Evolutionary conservation across 2,329 filamentous ascomycete species (phyloP), one percentile per base, ranked within the genome.

Genomic region (Arthrinium phaeospermum): DNA sequence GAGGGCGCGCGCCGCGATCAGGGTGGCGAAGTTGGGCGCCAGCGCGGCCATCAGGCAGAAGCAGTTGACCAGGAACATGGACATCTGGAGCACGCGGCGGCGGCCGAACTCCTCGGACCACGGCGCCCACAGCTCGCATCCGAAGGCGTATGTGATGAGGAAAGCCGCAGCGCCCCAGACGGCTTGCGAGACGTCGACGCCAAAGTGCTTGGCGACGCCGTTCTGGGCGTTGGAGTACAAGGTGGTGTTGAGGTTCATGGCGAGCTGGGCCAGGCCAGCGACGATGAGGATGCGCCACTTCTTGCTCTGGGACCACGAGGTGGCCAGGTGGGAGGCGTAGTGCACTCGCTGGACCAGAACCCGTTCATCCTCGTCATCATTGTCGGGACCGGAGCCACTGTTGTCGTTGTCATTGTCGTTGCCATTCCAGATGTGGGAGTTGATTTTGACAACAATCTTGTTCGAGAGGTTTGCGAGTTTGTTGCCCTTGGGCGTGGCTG

Each of bases 101-200:
- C 94, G 89, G n/a, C 94, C 94, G 68, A 94, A 86, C 78, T 96
- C 94, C 80, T 96, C 94, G 64, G 89, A 92, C 92, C 93, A 96
- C 0, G 93, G 93, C 0, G 94, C 93, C 93, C 94, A 96, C 0
- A 95, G 86, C 82, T 96, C 94, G 80, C 94, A 96, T 37, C 93
- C 93, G 80, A 96, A 95, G 24, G 93, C 93, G 80, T 96, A 96
- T 1, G 91, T 81, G 61, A 96, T 88, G 53, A 96, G 83, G 83
- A 95, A 96, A 72, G 94, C 89, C 83, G 92, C 91, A 72, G 92
- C 92, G 78, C 93, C 93, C 74, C 90, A 89, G 67, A 92, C 88
- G 1, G 91, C 92, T 5, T 87, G 89, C 80, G 93, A 91, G 24
- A 83, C 83, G 73, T 89, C 92, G 73, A 95, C 89, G 67, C 83